Evolutionary conservation across 2,329 filamentous ascomycete genomes (phyloP).

Genomic region (Neonectria punicea): DNA sequence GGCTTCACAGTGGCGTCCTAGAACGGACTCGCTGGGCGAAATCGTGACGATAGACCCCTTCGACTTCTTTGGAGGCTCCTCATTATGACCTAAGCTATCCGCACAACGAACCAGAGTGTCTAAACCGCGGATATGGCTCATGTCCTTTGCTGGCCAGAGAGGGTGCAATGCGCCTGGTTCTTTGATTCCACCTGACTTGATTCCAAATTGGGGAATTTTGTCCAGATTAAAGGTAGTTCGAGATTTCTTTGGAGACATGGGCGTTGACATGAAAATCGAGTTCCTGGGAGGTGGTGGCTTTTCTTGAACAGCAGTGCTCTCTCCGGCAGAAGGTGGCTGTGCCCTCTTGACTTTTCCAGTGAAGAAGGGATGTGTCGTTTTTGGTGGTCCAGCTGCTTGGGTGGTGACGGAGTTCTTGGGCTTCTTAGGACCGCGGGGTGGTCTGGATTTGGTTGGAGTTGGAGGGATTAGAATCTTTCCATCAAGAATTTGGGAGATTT

Average conservation of each 20-base stretch:
- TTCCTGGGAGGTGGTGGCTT: slow-evolving; percentile 47
- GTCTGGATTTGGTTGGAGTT: slow-evolving; percentile 41
- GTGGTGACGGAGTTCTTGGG: slow-evolving; percentile 28
- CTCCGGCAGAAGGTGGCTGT: slow-evolving; percentile 28
- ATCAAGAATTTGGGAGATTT: slow-evolving; percentile 71
- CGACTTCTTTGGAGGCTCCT: slow-evolving; percentile 54
- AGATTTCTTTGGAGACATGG: slow-evolving; percentile 60
- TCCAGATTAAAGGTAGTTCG: slow-evolving; percentile 45
- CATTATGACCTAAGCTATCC: background rate
- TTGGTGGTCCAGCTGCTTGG: slow-evolving; percentile 36
- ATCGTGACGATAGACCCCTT: slow-evolving; percentile 60
- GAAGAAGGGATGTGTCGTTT: slow-evolving; percentile 58
- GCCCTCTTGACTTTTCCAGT: slow-evolving; percentile 46
- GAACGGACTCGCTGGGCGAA: slow-evolving; percentile 54
- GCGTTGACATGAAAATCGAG: slow-evolving; percentile 63
- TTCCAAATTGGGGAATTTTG: slow-evolving; percentile 56
- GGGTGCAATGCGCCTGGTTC: slow-evolving; percentile 74
- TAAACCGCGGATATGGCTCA: slow-evolving; percentile 69
- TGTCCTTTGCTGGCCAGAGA: slow-evolving; percentile 76
- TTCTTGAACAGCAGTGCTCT: slow-evolving; percentile 34
- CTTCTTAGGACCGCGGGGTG: slow-evolving; percentile 37
- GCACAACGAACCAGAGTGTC: slow-evolving; percentile 6
- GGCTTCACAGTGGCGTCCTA: slow-evolving; percentile 44
- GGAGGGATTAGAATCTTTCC: slow-evolving; percentile 42
- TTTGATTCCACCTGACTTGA: slow-evolving; percentile 60